Percentiles rank a stretch among this genome's conserved stretches.
Conservation (phyloP, 2,329 filamentous ascomycete species). For the Xylaria sp. region DNA sequence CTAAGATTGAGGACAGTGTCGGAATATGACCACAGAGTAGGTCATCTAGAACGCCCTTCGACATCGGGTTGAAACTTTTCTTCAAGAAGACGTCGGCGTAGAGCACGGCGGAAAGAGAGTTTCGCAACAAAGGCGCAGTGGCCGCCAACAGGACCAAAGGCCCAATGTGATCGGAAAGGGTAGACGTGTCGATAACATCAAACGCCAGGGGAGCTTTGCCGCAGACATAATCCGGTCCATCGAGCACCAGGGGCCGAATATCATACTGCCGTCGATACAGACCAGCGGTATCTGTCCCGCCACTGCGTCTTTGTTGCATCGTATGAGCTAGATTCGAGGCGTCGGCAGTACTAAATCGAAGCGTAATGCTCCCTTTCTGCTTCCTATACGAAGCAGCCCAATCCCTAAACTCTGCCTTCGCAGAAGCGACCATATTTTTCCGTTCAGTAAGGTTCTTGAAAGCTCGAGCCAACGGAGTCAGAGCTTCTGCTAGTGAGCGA, state of each 20-base stretch:
- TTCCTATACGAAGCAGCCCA: neutral
- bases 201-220: neutral
- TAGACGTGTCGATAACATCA: slow-evolving; percentile 2
- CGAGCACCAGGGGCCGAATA: neutral
- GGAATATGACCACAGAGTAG: neutral
- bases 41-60: neutral
- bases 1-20: neutral
- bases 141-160: neutral
- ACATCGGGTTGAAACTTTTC: neutral
- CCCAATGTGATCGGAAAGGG: neutral
- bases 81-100: neutral
- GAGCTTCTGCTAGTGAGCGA: neutral
- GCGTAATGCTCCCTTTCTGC: neutral
- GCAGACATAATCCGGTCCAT: neutral
- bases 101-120: neutral
- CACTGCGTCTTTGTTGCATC: neutral
- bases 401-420: neutral
- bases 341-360: neutral
- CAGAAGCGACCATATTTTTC: neutral
- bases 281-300: neutral
- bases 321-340: neutral
- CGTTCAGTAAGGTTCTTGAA: neutral
- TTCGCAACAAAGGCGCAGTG: neutral
- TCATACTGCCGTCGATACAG: neutral
- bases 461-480: neutral